These are phyloP conservation scores for Vicia sativa DNA, from an alignment of 306 rosid genomes.

Conservation along the genomic window DNA sequence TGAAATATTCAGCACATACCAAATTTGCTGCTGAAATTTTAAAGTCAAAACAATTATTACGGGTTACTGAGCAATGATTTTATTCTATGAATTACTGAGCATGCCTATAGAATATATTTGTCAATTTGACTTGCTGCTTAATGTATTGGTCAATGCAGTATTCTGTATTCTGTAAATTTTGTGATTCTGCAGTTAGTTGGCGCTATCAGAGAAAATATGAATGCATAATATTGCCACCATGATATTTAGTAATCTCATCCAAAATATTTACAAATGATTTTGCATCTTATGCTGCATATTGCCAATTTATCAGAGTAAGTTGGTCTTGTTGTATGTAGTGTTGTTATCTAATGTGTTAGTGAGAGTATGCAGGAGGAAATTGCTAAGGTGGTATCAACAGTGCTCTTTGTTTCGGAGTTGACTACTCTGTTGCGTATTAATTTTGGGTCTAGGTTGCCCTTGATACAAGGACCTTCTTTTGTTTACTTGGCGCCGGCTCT, in stretches of 20 bases:
- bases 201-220: neutral
- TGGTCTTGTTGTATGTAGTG: too few relatives aligned
- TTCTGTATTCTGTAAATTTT: neutral
- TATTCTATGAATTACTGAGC: too few relatives aligned
- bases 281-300: too few relatives aligned
- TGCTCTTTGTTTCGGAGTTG: constrained; percentile 82
- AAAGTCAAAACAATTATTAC: neutral
- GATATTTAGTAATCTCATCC: too few relatives aligned
- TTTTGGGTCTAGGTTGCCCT: constrained; percentile 90
- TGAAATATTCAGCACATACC: neutral
- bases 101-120: too few relatives aligned
- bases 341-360: constrained; percentile 60
- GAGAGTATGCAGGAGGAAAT: constrained; percentile 82
- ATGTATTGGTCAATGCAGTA: too few relatives aligned
- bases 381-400: constrained; percentile 84
- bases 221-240: neutral
- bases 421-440: constrained; percentile 85
- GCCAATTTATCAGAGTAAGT: too few relatives aligned
- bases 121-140: too few relatives aligned
- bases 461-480: constrained; percentile 95
- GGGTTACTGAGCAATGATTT: neutral
- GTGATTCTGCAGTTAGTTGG: neutral
- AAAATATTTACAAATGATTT: too few relatives aligned
- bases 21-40: neutral
- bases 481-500: constrained; percentile 88